phyloP scores from a whole-genome alignment of 176 grass and related monocot genomes.

The Saccharum officinarum region DNA sequence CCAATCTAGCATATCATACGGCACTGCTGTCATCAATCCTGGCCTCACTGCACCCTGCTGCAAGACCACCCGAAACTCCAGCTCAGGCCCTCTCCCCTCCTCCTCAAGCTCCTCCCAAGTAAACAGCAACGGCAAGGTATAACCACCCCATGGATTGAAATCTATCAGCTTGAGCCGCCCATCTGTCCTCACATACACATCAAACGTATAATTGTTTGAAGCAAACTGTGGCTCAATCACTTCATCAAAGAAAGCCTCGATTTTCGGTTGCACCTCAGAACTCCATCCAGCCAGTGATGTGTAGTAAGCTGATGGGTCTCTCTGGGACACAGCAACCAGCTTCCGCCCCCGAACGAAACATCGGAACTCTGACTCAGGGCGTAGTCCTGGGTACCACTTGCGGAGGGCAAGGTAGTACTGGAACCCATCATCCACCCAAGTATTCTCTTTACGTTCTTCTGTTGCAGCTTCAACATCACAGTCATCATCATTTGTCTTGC shows the following conservation, averaged over 20 bases:
- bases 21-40: slow-evolving; percentile 87
- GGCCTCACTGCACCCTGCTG: slow-evolving; percentile 74
- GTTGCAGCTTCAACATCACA: neutral
- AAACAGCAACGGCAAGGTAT: slow-evolving; percentile 73
- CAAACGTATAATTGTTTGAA: slow-evolving; percentile 69
- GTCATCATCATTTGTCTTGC: neutral
- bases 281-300: slow-evolving; percentile 55
- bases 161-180: slow-evolving; percentile 67
- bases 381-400: slow-evolving; percentile 69
- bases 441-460: slow-evolving; percentile 6
- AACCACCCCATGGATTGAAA: slow-evolving; percentile 89
- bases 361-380: slow-evolving; percentile 85
- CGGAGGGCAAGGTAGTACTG: slow-evolving; percentile 77
- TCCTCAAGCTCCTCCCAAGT: slow-evolving; percentile 79
- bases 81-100: slow-evolving; percentile 20
- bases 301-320: slow-evolving; percentile 82
- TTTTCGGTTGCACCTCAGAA: slow-evolving; percentile 41
- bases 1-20: slow-evolving; percentile 89
- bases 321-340: slow-evolving; percentile 70
- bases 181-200: slow-evolving; percentile 59
- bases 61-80: slow-evolving; percentile 74
- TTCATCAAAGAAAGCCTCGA: slow-evolving; percentile 55
- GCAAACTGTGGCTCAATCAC: slow-evolving; percentile 54
- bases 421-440: slow-evolving; percentile 52
- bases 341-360: slow-evolving; percentile 57